Percentiles rank a stretch among this genome's conserved stretches.
Evolutionary conservation across 1,139 yeast genomes (phyloP).

Genomic region (Saccharomyces hybrid): DNA sequence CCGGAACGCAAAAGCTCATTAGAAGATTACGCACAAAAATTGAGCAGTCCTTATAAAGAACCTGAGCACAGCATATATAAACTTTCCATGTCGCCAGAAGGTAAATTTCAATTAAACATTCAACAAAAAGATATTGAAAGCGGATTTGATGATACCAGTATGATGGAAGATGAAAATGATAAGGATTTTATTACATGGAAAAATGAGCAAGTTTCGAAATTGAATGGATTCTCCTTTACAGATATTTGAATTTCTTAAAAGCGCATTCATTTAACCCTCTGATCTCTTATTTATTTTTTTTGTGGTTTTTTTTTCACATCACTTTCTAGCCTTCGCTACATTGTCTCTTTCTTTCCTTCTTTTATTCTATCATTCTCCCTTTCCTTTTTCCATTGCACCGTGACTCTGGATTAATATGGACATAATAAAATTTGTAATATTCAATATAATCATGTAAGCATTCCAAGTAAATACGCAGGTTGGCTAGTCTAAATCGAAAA

Average conservation of each 20-base stretch:
- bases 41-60: constrained; percentile 24
- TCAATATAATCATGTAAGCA: not conserved
- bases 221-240: constrained; percentile 10
- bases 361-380: too few relatives aligned
- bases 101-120: constrained; percentile 23
- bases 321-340: not conserved
- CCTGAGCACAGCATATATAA: constrained; percentile 26
- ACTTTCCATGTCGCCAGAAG: constrained; percentile 28
- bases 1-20: not conserved
- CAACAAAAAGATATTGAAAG: constrained; percentile 10
- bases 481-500: not conserved
- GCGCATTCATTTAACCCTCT: not conserved
- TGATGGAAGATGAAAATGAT: constrained; percentile 26
- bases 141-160: constrained; percentile 23
- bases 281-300: not conserved
- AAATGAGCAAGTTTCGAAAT: constrained; percentile 21
- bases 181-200: constrained; percentile 25
- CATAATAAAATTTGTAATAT: not conserved
- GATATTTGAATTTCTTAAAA: not conserved
- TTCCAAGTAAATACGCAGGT: not conserved
- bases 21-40: not conserved
- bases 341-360: not conserved
- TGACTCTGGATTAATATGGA: not conserved
- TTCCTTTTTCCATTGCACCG: not conserved
- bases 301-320: not conserved